Conservation (phyloP, 768 basidiomycete species). For the Pleurotus tuoliensis region DNA sequence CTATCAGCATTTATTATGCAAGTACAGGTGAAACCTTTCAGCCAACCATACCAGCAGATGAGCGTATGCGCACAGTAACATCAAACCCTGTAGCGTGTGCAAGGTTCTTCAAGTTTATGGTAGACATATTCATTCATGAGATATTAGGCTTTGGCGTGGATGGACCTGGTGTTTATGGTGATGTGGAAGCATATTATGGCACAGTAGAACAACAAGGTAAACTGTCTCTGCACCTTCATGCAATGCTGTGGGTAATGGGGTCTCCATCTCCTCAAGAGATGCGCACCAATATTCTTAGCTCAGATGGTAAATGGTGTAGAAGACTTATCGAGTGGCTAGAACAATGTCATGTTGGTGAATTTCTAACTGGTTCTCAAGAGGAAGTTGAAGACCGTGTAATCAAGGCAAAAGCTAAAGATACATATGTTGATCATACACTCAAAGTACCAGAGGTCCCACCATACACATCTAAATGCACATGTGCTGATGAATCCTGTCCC, state of each 20-base stretch:
- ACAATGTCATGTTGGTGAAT: constrained; percentile 25
- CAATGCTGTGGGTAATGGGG: neutral
- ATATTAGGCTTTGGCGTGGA: neutral
- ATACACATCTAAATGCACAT: neutral
- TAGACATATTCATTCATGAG: neutral
- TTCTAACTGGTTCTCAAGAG: constrained; percentile 18
- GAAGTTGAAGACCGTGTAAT: constrained; percentile 10
- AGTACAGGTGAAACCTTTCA: neutral
- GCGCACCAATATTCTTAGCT: neutral
- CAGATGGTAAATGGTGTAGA: constrained; percentile 10
- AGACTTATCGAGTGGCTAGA: constrained; percentile 29
- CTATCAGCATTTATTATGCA: neutral
- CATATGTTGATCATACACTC: constrained; percentile 19
- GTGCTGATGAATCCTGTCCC: constrained; percentile 16
- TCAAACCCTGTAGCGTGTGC: too few relatives aligned
- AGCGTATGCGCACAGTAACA: neutral
- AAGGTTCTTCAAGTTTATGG: neutral
- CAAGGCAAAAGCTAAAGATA: neutral
- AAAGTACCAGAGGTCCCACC: constrained; percentile 21
- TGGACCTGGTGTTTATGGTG: neutral
- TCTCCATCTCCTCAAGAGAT: neutral
- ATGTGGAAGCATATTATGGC: neutral
- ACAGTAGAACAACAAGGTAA: neutral
- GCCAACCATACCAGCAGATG: neutral
- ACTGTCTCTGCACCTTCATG: neutral